A percentile compares a stretch with the other conserved stretches of the same genome.
phyloP scores from a whole-genome alignment of 2,329 filamentous ascomycete species.

The Chaetomium strumarium region DNA sequence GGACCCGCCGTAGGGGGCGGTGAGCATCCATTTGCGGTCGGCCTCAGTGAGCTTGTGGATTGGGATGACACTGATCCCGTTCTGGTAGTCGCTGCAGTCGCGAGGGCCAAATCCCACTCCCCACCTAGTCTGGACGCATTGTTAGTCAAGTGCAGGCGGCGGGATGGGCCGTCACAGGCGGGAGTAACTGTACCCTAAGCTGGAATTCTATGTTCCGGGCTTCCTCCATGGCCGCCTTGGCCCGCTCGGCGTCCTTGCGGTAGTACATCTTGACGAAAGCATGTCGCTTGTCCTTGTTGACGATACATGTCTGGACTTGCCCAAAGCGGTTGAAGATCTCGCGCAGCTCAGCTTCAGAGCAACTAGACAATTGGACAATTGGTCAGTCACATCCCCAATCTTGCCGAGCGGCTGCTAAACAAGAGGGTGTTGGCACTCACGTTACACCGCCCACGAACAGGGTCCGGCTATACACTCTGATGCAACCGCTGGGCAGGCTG shows the following conservation, averaged over 20 bases:
- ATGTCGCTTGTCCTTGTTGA: slow-evolving; percentile 96
- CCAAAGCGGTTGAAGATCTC: slow-evolving; percentile 76
- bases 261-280: slow-evolving; percentile 99
- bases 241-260: slow-evolving; percentile 73
- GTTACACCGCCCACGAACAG: slow-evolving; percentile 95
- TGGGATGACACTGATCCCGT: slow-evolving; percentile 87
- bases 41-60: slow-evolving; percentile 91
- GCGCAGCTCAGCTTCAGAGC: slow-evolving; percentile 75
- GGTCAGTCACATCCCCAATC: not conserved
- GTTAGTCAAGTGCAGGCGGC: slow-evolving; percentile 12
- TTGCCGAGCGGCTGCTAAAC: not conserved
- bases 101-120: slow-evolving; percentile 94
- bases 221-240: slow-evolving; percentile 83
- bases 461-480: slow-evolving; percentile 91
- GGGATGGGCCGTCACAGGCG: slow-evolving; percentile 2
- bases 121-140: slow-evolving; percentile 68
- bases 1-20: slow-evolving; percentile 86
- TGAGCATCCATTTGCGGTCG: slow-evolving; percentile 95
- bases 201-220: slow-evolving; percentile 66
- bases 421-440: slow-evolving; percentile 44
- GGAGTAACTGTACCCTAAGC: slow-evolving; percentile 59
- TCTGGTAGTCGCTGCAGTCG: slow-evolving; percentile 94
- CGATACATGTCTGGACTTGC: slow-evolving; percentile 91
- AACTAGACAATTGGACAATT: slow-evolving; percentile 38
- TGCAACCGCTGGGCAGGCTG: slow-evolving; percentile 65